Base-by-base conservation (phyloP, 192 early-diverging fungal species). In the Pecoramyces ruminantium region DNA sequence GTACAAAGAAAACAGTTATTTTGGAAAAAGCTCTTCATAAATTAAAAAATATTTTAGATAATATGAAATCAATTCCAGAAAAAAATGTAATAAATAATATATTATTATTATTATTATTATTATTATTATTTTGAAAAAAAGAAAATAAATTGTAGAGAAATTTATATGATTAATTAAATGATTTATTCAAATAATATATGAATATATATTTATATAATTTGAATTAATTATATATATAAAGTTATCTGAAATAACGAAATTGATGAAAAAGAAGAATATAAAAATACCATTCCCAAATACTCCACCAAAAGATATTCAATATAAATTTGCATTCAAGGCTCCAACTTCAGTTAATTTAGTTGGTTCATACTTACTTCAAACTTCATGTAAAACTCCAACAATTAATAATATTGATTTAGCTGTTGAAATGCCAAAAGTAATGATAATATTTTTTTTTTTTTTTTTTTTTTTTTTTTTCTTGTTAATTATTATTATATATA, bases 371-470 rank as follows among this genome's bases (percentile, higher is more conserved):
- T 88, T 95, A 21, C 84, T 99, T 78, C 93, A 95, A 81, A 91
- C 91, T 80, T 87, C 92, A 0, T 83, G 90, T 18, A 93, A 90
- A 80, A 79, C 83, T 18, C 87, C 86, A 9, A 77, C 83, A 38
- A 88, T 88, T 4, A 91, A 91, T 83, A 96, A 94, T 82, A 93
- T 98, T 0, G 97, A 99, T 84, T 84, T 99, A 30, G 92, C 92
- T 18, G 93, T 97, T 27, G 92, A 96, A 79, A 97, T 99, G 96
- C 97, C 97, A 0, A 80, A 40, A 28, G 88, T 89, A 82, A 85
- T 14, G 11, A 34, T 8, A 34, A 34, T 8, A 81, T 83, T n/a
- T 78, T 78, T 79, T 9, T 30, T 27, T 14, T 5, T 29, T 78
- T 21, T 42, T 38, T 58, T 15, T 29, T 39, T 34, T 79, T 28